Percentiles rank a stretch among this genome's conserved stretches.
These are phyloP conservation scores for Picea abies DNA, from an alignment of 83 land plant species.

Conservation along the genomic window DNA sequence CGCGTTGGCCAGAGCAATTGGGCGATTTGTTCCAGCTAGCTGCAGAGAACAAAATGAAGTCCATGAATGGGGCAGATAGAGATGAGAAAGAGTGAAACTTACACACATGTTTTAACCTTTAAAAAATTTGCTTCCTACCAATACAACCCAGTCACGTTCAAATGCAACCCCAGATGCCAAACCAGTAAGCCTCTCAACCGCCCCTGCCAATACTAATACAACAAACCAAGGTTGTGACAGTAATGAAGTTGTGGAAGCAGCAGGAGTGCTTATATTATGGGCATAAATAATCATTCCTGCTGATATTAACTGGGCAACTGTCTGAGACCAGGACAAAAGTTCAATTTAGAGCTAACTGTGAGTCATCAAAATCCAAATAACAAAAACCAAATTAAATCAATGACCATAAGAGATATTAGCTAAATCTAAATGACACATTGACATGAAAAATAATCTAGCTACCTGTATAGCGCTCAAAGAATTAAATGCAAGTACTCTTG, in stretches of 20 bases:
- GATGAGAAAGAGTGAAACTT: slow-evolving; percentile 3
- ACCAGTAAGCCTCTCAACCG: slow-evolving; percentile 78
- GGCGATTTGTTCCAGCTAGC: slow-evolving; percentile 86
- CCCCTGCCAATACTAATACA: slow-evolving; percentile 68
- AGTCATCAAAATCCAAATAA: not conserved
- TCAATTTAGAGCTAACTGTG: slow-evolving; percentile 15
- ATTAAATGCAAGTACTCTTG: slow-evolving; percentile 68
- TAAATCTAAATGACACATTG: not conserved
- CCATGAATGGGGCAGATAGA: not conserved
- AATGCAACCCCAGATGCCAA: slow-evolving; percentile 85
- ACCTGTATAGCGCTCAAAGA: slow-evolving; percentile 76
- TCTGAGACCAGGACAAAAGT: slow-evolving; percentile 47
- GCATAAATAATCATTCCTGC: slow-evolving; percentile 78
- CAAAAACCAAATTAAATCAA: not conserved
- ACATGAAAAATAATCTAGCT: not conserved
- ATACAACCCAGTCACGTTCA: slow-evolving; percentile 95
- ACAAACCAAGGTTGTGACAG: slow-evolving; percentile 90
- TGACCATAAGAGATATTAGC: not conserved
- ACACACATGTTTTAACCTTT: not conserved
- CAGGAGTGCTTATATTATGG: slow-evolving; percentile 25
- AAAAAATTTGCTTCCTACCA: slow-evolving; percentile 43
- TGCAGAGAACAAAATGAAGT: slow-evolving; percentile 26
- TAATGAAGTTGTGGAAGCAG: slow-evolving; percentile 38
- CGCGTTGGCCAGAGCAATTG: slow-evolving; percentile 84
- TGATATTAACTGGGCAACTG: slow-evolving; percentile 83